These are phyloP conservation scores for Xylariales sp. DNA, from an alignment of 2,329 filamentous ascomycete species.

Conservation along the genomic window DNA sequence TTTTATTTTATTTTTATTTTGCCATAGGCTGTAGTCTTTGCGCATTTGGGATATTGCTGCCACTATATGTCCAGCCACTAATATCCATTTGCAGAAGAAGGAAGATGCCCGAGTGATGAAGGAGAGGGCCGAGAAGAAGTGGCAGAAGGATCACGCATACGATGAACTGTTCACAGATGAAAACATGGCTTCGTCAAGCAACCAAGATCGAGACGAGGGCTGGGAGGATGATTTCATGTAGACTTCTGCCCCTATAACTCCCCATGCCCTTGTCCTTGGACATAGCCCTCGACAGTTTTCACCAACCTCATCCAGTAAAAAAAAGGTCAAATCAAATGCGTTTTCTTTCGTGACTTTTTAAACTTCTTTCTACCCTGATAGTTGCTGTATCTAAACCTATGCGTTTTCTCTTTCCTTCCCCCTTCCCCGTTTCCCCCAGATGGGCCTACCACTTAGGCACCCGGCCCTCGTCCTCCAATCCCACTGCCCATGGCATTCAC, in stretches of 20 bases:
- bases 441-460: conserved; percentile 20
- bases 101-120: conserved; percentile 69
- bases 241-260: neutral
- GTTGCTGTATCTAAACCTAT: neutral
- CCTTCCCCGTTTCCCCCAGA: no score
- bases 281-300: neutral
- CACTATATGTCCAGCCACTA: neutral
- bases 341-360: no score
- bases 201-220: conserved; percentile 74
- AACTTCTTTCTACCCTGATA: no score
- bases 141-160: conserved; percentile 96
- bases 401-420: neutral
- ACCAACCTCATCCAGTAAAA: neutral
- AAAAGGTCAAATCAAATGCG: no score
- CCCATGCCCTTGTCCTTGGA: neutral
- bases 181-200: conserved; percentile 71
- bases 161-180: conserved; percentile 87
- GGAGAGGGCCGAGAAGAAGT: conserved; percentile 85
- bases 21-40: neutral
- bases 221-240: conserved; percentile 95
- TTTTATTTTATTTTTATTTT: conserved; percentile 3
- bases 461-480: conserved; percentile 40
- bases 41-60: neutral
- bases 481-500: conserved; percentile 52
- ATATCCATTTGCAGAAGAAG: conserved; percentile 53